Conservation (phyloP, 2,329 filamentous ascomycete species). For the Corniculantispora saksenae region DNA sequence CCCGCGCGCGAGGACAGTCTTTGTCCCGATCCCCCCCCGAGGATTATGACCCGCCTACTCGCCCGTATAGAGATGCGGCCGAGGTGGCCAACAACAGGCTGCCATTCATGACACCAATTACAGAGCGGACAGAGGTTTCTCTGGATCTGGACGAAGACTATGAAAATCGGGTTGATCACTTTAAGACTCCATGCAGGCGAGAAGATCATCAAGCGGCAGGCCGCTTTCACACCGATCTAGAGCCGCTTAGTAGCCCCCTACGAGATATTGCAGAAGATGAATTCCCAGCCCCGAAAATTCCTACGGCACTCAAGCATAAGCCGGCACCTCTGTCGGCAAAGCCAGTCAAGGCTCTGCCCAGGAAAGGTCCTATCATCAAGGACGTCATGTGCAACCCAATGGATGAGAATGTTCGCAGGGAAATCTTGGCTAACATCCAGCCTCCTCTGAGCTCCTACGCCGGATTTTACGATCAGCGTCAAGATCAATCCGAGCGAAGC, state of each 20-base stretch:
- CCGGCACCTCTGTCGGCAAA: constrained; percentile 35
- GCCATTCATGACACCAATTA: constrained; percentile 98
- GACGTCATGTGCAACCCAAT: constrained; percentile 88
- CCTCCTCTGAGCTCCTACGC: constrained; percentile 73
- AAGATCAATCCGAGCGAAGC: constrained; percentile 64
- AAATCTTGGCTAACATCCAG: constrained; percentile 73
- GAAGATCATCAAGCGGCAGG: constrained; percentile 34
- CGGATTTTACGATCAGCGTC: constrained; percentile 76
- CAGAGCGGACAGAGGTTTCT: constrained; percentile 90
- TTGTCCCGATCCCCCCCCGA: constrained; percentile 80
- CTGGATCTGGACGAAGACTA: constrained; percentile 64
- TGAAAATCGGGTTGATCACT: constrained; percentile 52
- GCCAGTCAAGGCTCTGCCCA: constrained; percentile 43
- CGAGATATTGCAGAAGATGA: constrained; percentile 61
- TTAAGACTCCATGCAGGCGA: constrained; percentile 76
- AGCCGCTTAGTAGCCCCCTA: constrained; percentile 70
- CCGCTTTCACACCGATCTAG: constrained; percentile 33
- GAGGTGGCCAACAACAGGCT: constrained; percentile 85
- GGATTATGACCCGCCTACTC: constrained; percentile 77
- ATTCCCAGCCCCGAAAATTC: constrained; percentile 47
- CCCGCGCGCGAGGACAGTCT: constrained; percentile 63
- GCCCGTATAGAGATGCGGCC: constrained; percentile 77
- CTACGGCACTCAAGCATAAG: constrained; percentile 52
- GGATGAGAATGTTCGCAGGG: constrained; percentile 70
- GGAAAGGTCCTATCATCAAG: constrained; percentile 73